Conservation (phyloP, 2,329 filamentous ascomycete genomes). For the Cladosporium sp. region DNA sequence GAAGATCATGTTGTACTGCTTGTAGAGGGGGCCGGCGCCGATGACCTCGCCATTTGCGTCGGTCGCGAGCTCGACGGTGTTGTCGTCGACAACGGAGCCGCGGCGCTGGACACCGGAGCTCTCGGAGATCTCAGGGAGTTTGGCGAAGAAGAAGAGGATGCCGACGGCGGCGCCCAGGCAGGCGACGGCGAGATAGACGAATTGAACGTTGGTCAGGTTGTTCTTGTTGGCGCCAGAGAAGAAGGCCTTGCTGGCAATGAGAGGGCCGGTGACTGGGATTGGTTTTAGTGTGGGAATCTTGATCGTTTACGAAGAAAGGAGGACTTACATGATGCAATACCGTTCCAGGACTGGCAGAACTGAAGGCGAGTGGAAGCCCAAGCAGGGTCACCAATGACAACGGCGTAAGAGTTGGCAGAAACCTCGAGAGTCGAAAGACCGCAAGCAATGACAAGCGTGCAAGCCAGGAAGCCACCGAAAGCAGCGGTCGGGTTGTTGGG, state of each 20-base stretch:
- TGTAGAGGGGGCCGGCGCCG: slow-evolving; percentile 32
- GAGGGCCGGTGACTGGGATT: slow-evolving; percentile 37
- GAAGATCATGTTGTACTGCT: slow-evolving; percentile 39
- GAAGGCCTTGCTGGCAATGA: slow-evolving; percentile 38
- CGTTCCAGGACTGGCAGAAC: slow-evolving; percentile 38
- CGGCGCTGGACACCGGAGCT: slow-evolving; percentile 20
- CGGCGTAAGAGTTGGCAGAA: slow-evolving; percentile 37
- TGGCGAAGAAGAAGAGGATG: slow-evolving; percentile 35
- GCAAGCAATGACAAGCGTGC: slow-evolving; percentile 37
- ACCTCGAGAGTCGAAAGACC: slow-evolving; percentile 39
- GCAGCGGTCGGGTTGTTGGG: slow-evolving; percentile 27
- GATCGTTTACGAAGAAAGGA: no score
- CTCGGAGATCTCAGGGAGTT: slow-evolving; percentile 34
- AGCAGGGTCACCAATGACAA: slow-evolving; percentile 35
- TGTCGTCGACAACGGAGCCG: slow-evolving; percentile 26
- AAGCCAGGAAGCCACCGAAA: slow-evolving; percentile 37
- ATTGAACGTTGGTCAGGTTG: slow-evolving; percentile 35
- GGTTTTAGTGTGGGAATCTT: no score
- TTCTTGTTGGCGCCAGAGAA: slow-evolving; percentile 30
- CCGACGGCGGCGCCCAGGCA: slow-evolving; percentile 33
- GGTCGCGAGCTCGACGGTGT: slow-evolving; percentile 27
- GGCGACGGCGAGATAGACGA: slow-evolving; percentile 38
- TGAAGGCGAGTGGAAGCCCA: slow-evolving; percentile 35
- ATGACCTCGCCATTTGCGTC: slow-evolving; percentile 31
- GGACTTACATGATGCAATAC: slow-evolving; percentile 36